Base-by-base conservation (phyloP, 306 rosid genomes). In the Ammopiptanthus mongolicus region DNA sequence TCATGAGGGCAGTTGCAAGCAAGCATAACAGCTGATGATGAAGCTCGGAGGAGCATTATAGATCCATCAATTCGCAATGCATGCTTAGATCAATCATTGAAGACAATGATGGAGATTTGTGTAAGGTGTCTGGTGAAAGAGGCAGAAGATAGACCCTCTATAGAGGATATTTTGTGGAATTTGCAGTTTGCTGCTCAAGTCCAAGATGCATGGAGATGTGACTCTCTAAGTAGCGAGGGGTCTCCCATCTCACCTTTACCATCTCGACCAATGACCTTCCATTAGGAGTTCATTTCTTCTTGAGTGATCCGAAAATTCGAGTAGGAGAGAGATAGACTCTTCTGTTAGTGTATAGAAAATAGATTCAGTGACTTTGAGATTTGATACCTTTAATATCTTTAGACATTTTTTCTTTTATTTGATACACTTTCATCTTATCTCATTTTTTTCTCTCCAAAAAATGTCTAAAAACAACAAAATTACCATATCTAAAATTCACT, bases 101-200 rank as follows among this genome's bases (percentile, higher is more conserved):
- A 84, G 86, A 95, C 97, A n/a, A 86, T 88, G 92, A 92, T 91
- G 93, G 93, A 91, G 82, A 78, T 91, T 17, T 88, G 97, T 12
- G 65, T 83, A 3, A 88, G 91, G 75, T 88, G 93, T 75, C 77
- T 88, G 64, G 28, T 33, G 5, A 74, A 82, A 64, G 88, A 87
- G 47, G 76, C 71, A 1, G 75, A 69, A 69, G 89, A 82, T 28
- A 84, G 91, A 73, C 91, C 96, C 63, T 91, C 93, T 10, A 33
- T 88, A n/a, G 97, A 91, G 66, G 93, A 91, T 76, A 74, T 91
- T 18, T 79, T 91, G 61, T 91, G 97, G 97, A 91, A 91, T 70
- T 71, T 88, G 88, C 97, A 88, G 83, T 91, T 85, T 68, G 97
- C 93, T 46, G 89, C 90, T 73, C 97, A 91, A 72, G 97, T 91